A percentile compares a stretch with the other conserved stretches of the same genome.
These are phyloP conservation scores for Pterocarpus santalinus DNA, from an alignment of 306 rosid species.

Conservation along the genomic window DNA sequence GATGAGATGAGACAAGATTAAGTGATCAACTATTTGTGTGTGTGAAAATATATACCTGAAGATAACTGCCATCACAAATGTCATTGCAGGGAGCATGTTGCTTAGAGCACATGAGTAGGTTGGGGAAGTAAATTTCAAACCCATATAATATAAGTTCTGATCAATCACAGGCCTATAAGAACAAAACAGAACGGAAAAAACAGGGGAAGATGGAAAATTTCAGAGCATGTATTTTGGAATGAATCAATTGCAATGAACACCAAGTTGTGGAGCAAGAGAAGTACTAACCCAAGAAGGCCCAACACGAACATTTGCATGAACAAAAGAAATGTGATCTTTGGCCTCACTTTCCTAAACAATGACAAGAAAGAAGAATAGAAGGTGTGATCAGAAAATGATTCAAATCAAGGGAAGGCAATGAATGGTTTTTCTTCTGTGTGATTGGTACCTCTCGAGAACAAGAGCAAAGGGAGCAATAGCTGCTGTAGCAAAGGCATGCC, in stretches of 20 bases:
- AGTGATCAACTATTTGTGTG: background rate
- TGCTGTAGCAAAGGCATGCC: slow-evolving; percentile 91
- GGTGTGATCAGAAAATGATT: slow-evolving; percentile 33
- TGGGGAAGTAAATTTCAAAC: slow-evolving; percentile 86
- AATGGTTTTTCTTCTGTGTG: background rate
- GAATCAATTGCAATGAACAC: background rate
- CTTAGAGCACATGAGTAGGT: slow-evolving; percentile 91
- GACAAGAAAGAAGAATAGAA: slow-evolving; percentile 2
- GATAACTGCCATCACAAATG: slow-evolving; percentile 86
- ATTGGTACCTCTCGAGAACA: slow-evolving; percentile 79
- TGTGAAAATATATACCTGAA: slow-evolving; percentile 62
- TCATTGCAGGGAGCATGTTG: slow-evolving; percentile 93
- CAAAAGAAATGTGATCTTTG: slow-evolving; percentile 73
- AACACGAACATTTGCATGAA: slow-evolving; percentile 77
- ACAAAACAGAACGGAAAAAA: slow-evolving; percentile 3
- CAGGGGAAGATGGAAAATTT: background rate
- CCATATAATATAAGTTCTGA: slow-evolving; percentile 88
- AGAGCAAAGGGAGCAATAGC: slow-evolving; percentile 94
- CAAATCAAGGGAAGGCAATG: background rate
- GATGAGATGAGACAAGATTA: background rate
- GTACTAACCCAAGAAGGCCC: slow-evolving; percentile 91
- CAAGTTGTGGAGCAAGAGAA: background rate
- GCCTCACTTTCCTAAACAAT: slow-evolving; percentile 77
- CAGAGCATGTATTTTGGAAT: background rate
- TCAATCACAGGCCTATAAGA: slow-evolving; percentile 84